Base-by-base conservation (phyloP, 768 basidiomycete species). In the Hirschioporus abietinus region DNA sequence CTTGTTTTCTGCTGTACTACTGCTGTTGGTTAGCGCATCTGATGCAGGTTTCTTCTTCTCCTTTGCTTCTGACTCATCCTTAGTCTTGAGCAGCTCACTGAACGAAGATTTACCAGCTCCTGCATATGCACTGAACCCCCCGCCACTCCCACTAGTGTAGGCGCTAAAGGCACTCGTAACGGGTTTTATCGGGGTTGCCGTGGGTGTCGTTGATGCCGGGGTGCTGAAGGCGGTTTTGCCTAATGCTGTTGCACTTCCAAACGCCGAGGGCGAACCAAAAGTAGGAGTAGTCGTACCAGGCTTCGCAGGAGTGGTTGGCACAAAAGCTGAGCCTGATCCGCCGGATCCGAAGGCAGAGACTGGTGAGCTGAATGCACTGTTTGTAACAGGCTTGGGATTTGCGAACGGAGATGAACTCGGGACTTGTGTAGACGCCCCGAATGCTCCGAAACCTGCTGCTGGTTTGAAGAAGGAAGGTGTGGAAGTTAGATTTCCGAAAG, bases 101-200 rank as follows among this genome's bases (percentile, higher is more conserved):
- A 89, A 93, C 0, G 90, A 84, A 69, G 82, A 84, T 36, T 78
- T 76, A 0, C 77, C 79, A 7, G 80, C 70, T 64, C 82, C 81
- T 17, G 82, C 80, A 70, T 87, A 87, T 0, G 85, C 82, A 35
- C 80, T 71, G 70, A 89, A 89, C 1, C 80, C 86, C 30, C 82
- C 78, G 9, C 66, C 63, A 60, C 63, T n/a, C n/a, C n/a, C 4
- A 78, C 78, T n/a, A n/a, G n/a, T n/a, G 71, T 74, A 78, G 9
- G 73, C 69, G 35, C 67, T 69, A 65, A 79, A 78, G 6, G 68
- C 75, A 65, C 1, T 75, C 30, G 72, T 17, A 8, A 62, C 35
- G 25, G 67, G 36, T 0, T 72, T 66, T 17, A 68, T 57, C 9
- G 72, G 67, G 27, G 63, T 36, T 20, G 65, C 23, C 18, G 70